Evolutionary conservation across 2,329 filamentous ascomycete species (phyloP), one percentile per base, ranked within the genome.

Genomic region (Graphilbum sp.): DNA sequence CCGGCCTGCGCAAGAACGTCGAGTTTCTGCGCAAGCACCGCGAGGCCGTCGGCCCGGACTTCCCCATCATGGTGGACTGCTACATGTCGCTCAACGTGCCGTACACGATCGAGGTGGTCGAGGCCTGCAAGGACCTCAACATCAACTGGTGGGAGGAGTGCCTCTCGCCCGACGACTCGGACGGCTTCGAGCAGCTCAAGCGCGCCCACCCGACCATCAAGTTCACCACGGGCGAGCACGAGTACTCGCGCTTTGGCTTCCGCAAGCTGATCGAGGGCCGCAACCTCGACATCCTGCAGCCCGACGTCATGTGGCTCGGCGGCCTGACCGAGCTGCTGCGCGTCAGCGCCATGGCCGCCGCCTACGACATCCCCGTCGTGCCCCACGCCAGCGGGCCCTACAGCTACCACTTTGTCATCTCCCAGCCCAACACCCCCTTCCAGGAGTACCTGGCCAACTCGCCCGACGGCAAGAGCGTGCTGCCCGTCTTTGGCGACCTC

Each of bases 101-200:
- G 1, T 95, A 95, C 62, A 93, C 84, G 4, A 93, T 95, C 48
- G 80, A 94, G 58, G 68, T 95, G 19, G 87, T 82, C 43, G 82
- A 87, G 60, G 79, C 78, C 37, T 85, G 79, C 54, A 72, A 83
- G 49, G 76, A 86, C 48, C 70, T 94, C 47, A 72, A 88, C 57
- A 87, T 95, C 55, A 86, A 94, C 64, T 95, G 87, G 87, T 94
- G 85, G 85, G 87, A 95, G 63, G 87, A 95, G 64, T 92, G 85
- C 46, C 64, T 95, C 45, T 81, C 78, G 23, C 87, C 87, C 11
- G 87, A 95, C 57, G 87, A 95, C 62, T 84, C 81, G 35, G 87
- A 94, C 50, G 87, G 87, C 40, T 92, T 92, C 51, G 80, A 75
- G 46, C 75, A 85, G 54, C 76, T 95, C 62, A 95, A 95, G 68